Evolutionary conservation across 2,329 filamentous ascomycete species (phyloP).

Genomic region (Stachybotrys chartarum): DNA sequence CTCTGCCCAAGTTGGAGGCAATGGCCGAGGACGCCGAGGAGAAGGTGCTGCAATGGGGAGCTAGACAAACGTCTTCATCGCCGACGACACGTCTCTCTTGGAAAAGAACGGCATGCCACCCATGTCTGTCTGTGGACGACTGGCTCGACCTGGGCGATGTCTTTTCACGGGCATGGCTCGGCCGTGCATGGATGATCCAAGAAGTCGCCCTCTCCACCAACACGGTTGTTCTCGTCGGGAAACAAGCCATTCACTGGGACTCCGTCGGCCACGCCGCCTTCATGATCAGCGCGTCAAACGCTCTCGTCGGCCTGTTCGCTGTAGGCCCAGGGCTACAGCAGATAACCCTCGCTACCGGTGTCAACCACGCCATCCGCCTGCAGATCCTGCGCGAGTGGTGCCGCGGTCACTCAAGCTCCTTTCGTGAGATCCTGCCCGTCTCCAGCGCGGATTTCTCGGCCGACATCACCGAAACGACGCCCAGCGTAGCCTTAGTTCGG

Average conservation of each 20-base stretch:
- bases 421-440: conserved; percentile 2
- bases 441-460: conserved; percentile 6
- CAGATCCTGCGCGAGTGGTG: conserved; percentile 11
- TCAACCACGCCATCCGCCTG: conserved; percentile 10
- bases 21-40: conserved; percentile 6
- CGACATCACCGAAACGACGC: conserved; percentile 6
- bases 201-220: conserved; percentile 14
- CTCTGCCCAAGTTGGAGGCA: conserved; percentile 4
- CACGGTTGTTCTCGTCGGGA: conserved; percentile 13
- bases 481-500: conserved; percentile 5
- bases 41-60: conserved; percentile 9
- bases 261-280: conserved; percentile 9
- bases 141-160: conserved; percentile 9
- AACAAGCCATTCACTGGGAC: conserved; percentile 9
- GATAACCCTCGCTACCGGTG: conserved; percentile 5
- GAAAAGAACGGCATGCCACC: conserved; percentile 10
- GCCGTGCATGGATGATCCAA: conserved; percentile 20
- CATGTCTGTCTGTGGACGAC: conserved; percentile 2
- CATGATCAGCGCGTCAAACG: conserved; percentile 6
- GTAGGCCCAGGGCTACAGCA: neutral
- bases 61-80: conserved; percentile 8
- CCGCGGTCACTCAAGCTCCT: conserved; percentile 6
- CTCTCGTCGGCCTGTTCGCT: conserved; percentile 8
- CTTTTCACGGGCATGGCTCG: conserved; percentile 15
- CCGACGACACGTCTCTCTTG: conserved; percentile 8